Conservation (phyloP, 768 basidiomycete species). For the Auriscalpium vulgare region DNA sequence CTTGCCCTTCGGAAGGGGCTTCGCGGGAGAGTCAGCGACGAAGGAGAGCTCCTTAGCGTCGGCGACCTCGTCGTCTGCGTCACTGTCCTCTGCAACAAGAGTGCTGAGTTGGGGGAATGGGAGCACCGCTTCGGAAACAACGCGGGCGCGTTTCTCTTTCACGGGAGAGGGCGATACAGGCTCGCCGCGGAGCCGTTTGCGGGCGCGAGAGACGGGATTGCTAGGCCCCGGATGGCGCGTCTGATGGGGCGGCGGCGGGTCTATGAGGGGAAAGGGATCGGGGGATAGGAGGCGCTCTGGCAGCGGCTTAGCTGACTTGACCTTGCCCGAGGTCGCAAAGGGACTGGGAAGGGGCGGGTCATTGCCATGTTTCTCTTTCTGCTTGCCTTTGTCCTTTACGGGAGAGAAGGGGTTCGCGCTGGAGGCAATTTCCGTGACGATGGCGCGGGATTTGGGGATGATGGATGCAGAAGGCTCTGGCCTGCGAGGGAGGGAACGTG, state of each 20-base stretch:
- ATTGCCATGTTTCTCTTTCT: constrained; percentile 18
- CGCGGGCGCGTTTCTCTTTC: constrained; percentile 65
- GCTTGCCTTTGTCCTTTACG: constrained; percentile 55
- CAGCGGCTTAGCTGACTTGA: constrained; percentile 16
- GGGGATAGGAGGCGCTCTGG: constrained; percentile 26
- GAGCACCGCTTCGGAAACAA: constrained; percentile 33
- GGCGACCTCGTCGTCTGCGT: constrained; percentile 27
- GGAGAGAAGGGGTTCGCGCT: constrained; percentile 78
- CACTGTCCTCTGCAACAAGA: constrained; percentile 18
- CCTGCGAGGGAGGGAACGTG: constrained; percentile 22
- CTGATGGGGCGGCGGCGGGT: constrained; percentile 15
- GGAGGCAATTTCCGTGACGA: constrained; percentile 42
- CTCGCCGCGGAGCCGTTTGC: constrained; percentile 77
- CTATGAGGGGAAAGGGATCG: constrained; percentile 34
- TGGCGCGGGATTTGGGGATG: constrained; percentile 41
- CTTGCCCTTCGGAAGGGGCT: constrained; percentile 45
- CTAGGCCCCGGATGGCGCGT: constrained; percentile 7
- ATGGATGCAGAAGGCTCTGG: constrained; percentile 28
- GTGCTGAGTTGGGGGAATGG: constrained; percentile 29
- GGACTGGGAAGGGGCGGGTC: constrained; percentile 27
- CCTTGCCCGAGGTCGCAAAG: constrained; percentile 35
- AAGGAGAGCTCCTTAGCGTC: constrained; percentile 37
- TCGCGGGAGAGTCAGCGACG: constrained; percentile 66
- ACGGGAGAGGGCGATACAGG: constrained; percentile 77
- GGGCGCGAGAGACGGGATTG: constrained; percentile 54